These are phyloP conservation scores for Protomyces macrosporus DNA, from an alignment of 1,139 yeast species.

Conservation along the genomic window DNA sequence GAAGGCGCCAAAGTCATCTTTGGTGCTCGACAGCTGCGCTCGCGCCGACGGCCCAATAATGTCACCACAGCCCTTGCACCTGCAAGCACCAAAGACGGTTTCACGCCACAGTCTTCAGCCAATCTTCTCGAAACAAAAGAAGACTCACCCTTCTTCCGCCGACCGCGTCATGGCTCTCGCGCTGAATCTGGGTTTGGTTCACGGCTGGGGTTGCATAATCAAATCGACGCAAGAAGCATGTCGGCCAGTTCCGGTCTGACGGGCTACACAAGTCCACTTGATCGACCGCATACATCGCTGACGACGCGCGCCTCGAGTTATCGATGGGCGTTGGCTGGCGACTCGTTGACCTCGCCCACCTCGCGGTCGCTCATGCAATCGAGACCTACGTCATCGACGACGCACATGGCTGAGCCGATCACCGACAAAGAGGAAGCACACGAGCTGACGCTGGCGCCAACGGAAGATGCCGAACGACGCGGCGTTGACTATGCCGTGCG, in stretches of 20 bases:
- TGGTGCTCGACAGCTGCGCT: constrained; percentile 33
- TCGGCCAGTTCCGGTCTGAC: not conserved
- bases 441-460: constrained; percentile 12
- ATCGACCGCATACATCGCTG: not conserved
- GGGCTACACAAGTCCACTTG: not conserved
- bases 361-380: constrained; percentile 1
- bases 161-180: constrained; percentile 10
- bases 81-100: no score
- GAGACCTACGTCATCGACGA: not conserved
- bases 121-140: constrained; percentile 16
- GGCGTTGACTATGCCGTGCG: constrained; percentile 40
- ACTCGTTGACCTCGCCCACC: not conserved
- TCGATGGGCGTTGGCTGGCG: not conserved
- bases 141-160: constrained; percentile 21
- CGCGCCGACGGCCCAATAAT: constrained; percentile 30
- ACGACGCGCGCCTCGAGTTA: not conserved
- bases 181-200: not conserved
- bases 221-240: not conserved
- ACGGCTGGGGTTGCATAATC: not conserved
- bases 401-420: not conserved
- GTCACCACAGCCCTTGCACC: not conserved
- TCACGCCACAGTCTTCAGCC: not conserved
- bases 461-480: constrained; percentile 22
- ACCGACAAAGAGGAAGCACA: constrained; percentile 4
- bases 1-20: constrained; percentile 31